Evolutionary conservation across 1,284 basidiomycete species (phyloP), one percentile per base, ranked within the genome.

Genomic region (Pseudozyma sp.): DNA sequence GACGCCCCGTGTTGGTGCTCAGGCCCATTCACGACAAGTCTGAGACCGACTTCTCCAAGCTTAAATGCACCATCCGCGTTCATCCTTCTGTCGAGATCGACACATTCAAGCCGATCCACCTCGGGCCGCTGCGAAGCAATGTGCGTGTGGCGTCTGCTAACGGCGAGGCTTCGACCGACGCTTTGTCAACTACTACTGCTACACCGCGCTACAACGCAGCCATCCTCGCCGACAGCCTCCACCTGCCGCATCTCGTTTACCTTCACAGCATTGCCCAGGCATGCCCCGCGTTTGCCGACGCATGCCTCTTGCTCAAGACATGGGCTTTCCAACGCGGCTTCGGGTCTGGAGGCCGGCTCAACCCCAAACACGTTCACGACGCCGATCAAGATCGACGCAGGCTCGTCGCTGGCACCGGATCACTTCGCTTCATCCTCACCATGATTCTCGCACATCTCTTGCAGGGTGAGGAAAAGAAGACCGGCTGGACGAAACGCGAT

Each of bases 241-340:
- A 92, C 3, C 89, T 90, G 74, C 75, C 88, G 0, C 88, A 92
- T 61, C 88, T 96, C 3, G 86, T 95, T 30, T 87, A 90, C 30
- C 87, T 90, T 10, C 90, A 96, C 84, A 83, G 87, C 0, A 85
- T 92, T 16, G 88, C 90, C 48, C 87, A 91, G 68, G 85, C 87
- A 13, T 87, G 89, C 5, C 88, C 91, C 0, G 88, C 90, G 0
- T 94, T 93, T 80, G 85, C 86, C 2, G 92, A 95, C 65, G 93
- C 93, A 7, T 86, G 94, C 17, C 87, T 91, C 1, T 87, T 97
- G 10, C 89, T 97, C 57, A 89, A 93, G 19, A 89, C 96, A 17
- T 97, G 95, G 96, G 92, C 93, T 1, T 91, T 91, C 57, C 92
- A 95, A 81, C 88, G 94, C 19, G 94, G 93, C 0, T 93, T 93